These are phyloP conservation scores for Omphalotus guepiniiformis DNA, from an alignment of 768 basidiomycete genomes.

Conservation along the genomic window DNA sequence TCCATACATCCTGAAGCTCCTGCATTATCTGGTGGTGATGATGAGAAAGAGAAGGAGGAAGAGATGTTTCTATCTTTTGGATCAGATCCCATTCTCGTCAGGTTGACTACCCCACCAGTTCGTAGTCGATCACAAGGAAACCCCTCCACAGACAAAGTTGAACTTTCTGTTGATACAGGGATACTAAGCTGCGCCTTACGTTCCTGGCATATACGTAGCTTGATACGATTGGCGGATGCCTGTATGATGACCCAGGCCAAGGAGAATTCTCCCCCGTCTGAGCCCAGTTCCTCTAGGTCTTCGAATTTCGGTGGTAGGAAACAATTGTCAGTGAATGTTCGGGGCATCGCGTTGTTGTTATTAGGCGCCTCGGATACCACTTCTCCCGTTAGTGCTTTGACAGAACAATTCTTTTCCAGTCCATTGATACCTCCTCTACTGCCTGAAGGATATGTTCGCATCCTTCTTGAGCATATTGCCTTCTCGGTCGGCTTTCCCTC, in stretches of 20 bases:
- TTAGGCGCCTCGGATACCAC: slow-evolving; percentile 21
- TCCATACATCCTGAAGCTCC: background rate
- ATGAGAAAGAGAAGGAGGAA: slow-evolving; percentile 20
- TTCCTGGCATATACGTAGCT: slow-evolving; percentile 50
- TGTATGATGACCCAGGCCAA: slow-evolving; percentile 19
- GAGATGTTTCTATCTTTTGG: slow-evolving; percentile 60
- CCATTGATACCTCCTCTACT: slow-evolving; percentile 58
- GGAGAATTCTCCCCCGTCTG: slow-evolving; percentile 7
- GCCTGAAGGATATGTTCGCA: slow-evolving; percentile 47
- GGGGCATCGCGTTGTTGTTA: slow-evolving; percentile 46
- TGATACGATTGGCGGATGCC: slow-evolving; percentile 39
- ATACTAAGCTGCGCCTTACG: slow-evolving; percentile 51
- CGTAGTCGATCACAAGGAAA: slow-evolving; percentile 1
- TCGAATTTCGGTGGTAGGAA: slow-evolving; percentile 22
- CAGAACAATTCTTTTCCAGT: slow-evolving; percentile 45
- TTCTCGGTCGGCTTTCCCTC: slow-evolving; percentile 23
- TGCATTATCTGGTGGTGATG: background rate
- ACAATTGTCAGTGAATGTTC: slow-evolving; percentile 29
- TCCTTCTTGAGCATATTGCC: slow-evolving; percentile 41
- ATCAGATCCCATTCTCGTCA: slow-evolving; percentile 53
- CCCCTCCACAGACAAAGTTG: slow-evolving; percentile 26
- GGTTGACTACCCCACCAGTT: slow-evolving; percentile 43
- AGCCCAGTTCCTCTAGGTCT: slow-evolving; percentile 14
- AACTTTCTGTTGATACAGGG: slow-evolving; percentile 42
- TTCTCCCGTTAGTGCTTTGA: slow-evolving; percentile 6